These are phyloP conservation scores for Paracoccidioides brasiliensis DNA, from an alignment of 2,329 filamentous ascomycete species.

Conservation along the genomic window DNA sequence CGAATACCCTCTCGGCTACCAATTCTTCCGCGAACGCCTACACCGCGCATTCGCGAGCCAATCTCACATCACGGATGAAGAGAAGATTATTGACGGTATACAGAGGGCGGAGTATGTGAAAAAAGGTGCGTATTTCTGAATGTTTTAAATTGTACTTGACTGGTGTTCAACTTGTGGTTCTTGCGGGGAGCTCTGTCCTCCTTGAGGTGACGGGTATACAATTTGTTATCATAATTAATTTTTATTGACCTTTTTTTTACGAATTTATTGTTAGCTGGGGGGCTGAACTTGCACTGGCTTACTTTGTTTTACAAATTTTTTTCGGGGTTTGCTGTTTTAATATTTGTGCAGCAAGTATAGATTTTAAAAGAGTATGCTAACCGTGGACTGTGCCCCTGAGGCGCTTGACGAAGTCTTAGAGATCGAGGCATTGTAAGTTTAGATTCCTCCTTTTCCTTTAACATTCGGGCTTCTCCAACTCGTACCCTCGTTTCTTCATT, in stretches of 20 bases:
- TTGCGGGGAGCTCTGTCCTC: too few relatives aligned
- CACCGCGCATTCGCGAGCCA: conserved; percentile 78
- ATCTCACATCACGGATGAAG: conserved; percentile 54
- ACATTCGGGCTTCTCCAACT: not conserved
- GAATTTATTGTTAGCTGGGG: too few relatives aligned
- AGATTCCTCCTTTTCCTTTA: conserved; percentile 1
- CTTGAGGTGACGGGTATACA: too few relatives aligned
- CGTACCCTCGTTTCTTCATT: not conserved
- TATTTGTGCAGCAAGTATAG: too few relatives aligned
- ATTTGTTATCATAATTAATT: too few relatives aligned
- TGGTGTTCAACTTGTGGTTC: too few relatives aligned
- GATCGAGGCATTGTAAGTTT: conserved; percentile 75
- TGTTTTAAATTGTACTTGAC: not conserved
- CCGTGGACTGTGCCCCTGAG: not conserved
- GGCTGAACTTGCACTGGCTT: too few relatives aligned
- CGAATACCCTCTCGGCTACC: conserved; percentile 74
- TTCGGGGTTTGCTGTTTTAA: too few relatives aligned
- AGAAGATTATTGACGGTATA: conserved; percentile 63
- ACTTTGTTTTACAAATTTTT: too few relatives aligned
- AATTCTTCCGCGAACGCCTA: conserved; percentile 67
- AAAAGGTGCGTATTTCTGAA: conserved; percentile 49
- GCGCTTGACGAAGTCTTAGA: conserved; percentile 40
- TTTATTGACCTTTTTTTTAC: too few relatives aligned
- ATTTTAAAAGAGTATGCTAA: not conserved
- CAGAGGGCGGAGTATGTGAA: conserved; percentile 74